A percentile compares a stretch with the other conserved stretches of the same genome.
phyloP scores from a whole-genome alignment of 2,329 filamentous ascomycete species.

The Claviceps monticola region DNA sequence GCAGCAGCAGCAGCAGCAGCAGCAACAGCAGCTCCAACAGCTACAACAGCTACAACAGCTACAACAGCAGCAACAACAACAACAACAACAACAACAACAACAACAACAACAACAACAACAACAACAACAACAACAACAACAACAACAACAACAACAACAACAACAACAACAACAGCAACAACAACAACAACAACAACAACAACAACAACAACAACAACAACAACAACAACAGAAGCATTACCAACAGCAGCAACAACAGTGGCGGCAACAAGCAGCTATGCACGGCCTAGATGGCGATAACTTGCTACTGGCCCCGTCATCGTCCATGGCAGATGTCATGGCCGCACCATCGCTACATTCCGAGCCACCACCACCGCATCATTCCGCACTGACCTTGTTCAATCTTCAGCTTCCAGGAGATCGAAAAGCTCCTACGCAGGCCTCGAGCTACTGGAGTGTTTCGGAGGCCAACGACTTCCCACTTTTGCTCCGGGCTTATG shows the following conservation, averaged over 20 bases:
- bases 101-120: too few relatives aligned
- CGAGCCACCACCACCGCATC: slow-evolving; percentile 34
- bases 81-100: too few relatives aligned
- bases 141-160: not conserved
- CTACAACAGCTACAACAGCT: too few relatives aligned
- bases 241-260: not conserved
- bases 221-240: slow-evolving; percentile 2
- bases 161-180: not conserved
- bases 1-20: not conserved
- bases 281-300: slow-evolving; percentile 22
- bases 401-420: slow-evolving; percentile 35
- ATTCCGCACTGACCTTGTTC: slow-evolving; percentile 35
- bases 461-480: slow-evolving; percentile 69
- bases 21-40: too few relatives aligned
- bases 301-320: slow-evolving; percentile 19
- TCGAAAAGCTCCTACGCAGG: slow-evolving; percentile 40
- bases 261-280: slow-evolving; percentile 6
- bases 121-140: slow-evolving; percentile 5
- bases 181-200: not conserved
- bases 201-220: too few relatives aligned
- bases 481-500: slow-evolving; percentile 57
- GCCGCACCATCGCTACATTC: slow-evolving; percentile 42
- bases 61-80: slow-evolving; percentile 6
- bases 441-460: slow-evolving; percentile 80
- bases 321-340: slow-evolving; percentile 36